Conservation (phyloP, 1,284 basidiomycete species). For the Naganishia liquefaciens region DNA sequence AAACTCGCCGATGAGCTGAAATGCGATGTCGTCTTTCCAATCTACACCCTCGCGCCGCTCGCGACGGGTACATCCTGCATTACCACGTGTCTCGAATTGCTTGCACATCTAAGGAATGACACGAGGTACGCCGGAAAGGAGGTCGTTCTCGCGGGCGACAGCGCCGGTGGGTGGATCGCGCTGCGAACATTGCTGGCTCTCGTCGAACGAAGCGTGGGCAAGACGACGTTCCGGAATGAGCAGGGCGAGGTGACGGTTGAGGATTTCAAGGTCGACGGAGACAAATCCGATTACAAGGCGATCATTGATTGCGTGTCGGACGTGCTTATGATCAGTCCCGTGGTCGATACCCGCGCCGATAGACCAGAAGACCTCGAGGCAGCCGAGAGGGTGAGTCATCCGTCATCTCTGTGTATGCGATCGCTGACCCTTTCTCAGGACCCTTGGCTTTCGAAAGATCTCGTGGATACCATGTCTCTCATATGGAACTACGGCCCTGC, state of each 20-base stretch:
- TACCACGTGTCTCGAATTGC: neutral
- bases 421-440: slow-evolving; percentile 5
- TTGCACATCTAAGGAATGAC: slow-evolving; percentile 3
- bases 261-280: neutral
- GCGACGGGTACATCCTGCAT: neutral
- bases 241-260: neutral
- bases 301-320: slow-evolving; percentile 10
- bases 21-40: slow-evolving; percentile 24
- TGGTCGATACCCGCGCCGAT: neutral
- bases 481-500: slow-evolving; percentile 27
- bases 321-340: slow-evolving; percentile 28
- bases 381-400: neutral
- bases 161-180: slow-evolving; percentile 31
- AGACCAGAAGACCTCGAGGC: slow-evolving; percentile 2
- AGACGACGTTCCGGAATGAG: neutral
- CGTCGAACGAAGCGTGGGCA: neutral
- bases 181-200: slow-evolving; percentile 12
- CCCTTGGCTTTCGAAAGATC: slow-evolving; percentile 20
- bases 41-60: slow-evolving; percentile 10
- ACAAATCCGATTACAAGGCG: slow-evolving; percentile 16
- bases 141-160: slow-evolving; percentile 26
- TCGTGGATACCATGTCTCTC: neutral
- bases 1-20: slow-evolving; percentile 18
- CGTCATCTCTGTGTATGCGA: neutral
- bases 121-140: slow-evolving; percentile 26